A percentile compares a stretch with the other conserved stretches of the same genome.
Conservation (phyloP, 176 grass and related monocot genomes). For the Eleusine indica region DNA sequence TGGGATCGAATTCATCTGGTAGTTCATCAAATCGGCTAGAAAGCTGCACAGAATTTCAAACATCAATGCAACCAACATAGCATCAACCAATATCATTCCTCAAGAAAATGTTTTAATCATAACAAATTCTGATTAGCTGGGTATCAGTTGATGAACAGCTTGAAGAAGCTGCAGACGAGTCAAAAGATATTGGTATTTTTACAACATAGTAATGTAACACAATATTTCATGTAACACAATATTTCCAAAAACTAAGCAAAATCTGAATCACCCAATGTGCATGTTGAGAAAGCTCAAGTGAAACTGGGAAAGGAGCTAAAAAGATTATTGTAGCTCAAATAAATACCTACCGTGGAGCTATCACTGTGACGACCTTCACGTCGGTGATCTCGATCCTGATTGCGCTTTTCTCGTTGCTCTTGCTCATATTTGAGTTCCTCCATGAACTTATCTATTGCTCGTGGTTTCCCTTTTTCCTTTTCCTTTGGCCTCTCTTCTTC, state of each 20-base stretch:
- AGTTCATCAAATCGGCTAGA: slow-evolving; percentile 91
- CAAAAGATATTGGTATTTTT: not conserved
- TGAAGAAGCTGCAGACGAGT: not conserved
- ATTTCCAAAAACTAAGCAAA: slow-evolving; percentile 31
- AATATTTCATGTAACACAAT: slow-evolving; percentile 26
- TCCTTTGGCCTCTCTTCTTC: slow-evolving; percentile 93
- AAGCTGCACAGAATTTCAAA: slow-evolving; percentile 51
- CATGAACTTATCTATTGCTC: slow-evolving; percentile 92
- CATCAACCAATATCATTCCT: slow-evolving; percentile 20
- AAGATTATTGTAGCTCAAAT: slow-evolving; percentile 9
- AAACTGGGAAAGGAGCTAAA: slow-evolving; percentile 25
- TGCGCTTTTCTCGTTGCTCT: slow-evolving; percentile 82
- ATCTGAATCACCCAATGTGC: not conserved
- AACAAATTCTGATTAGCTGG: slow-evolving; percentile 19
- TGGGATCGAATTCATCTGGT: slow-evolving; percentile 90
- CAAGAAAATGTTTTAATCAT: slow-evolving; percentile 23
- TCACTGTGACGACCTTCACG: slow-evolving; percentile 77
- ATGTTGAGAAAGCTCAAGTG: not conserved
- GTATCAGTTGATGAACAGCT: slow-evolving; percentile 1
- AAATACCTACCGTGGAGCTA: slow-evolving; percentile 66
- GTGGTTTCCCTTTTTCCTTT: slow-evolving; percentile 93
- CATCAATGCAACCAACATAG: slow-evolving; percentile 33
- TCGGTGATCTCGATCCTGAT: slow-evolving; percentile 64
- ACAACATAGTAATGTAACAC: slow-evolving; percentile 12
- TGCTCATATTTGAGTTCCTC: slow-evolving; percentile 97